phyloP scores from a whole-genome alignment of 108 stramenopile species.

The Craspedostauros australis region DNA sequence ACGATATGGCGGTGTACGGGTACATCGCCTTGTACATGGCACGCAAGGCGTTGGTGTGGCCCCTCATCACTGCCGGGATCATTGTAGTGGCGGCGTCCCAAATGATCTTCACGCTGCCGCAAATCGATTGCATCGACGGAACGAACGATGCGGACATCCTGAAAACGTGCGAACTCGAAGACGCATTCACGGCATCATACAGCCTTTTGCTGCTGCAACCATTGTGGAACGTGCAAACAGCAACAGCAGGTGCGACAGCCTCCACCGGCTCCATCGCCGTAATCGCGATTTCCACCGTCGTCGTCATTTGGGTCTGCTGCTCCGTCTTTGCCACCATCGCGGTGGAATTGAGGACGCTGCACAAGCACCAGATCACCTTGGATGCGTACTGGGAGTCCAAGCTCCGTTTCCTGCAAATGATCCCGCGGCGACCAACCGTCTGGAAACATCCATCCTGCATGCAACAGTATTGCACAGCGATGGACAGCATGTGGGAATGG shows the following conservation, averaged over 20 bases:
- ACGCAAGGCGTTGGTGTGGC: constrained; percentile 31
- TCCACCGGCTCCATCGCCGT: constrained; percentile 6
- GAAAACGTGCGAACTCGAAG: constrained; percentile 24
- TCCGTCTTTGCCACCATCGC: constrained; percentile 23
- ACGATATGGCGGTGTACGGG: constrained; percentile 37
- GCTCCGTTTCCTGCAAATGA: constrained; percentile 1
- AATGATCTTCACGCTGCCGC: constrained; percentile 27
- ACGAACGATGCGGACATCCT: neutral
- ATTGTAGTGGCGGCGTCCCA: constrained; percentile 29
- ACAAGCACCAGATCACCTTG: constrained; percentile 21
- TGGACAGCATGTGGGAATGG: constrained; percentile 21
- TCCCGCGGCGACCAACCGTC: neutral
- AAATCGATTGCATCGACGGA: constrained; percentile 16
- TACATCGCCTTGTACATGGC: constrained; percentile 16
- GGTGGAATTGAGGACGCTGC: constrained; percentile 15
- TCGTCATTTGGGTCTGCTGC: constrained; percentile 21
- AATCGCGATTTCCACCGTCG: constrained; percentile 19
- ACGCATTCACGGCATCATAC: constrained; percentile 29
- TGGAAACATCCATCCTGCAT: neutral
- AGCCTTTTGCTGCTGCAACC: constrained; percentile 26
- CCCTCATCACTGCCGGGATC: constrained; percentile 15
- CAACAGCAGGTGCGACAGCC: neutral
- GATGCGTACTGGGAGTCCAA: constrained; percentile 44
- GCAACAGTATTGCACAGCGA: constrained; percentile 14
- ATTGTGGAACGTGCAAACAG: constrained; percentile 7